phyloP scores from a whole-genome alignment of 192 early-diverging fungal species.

The Cetraspora pellucida region DNA sequence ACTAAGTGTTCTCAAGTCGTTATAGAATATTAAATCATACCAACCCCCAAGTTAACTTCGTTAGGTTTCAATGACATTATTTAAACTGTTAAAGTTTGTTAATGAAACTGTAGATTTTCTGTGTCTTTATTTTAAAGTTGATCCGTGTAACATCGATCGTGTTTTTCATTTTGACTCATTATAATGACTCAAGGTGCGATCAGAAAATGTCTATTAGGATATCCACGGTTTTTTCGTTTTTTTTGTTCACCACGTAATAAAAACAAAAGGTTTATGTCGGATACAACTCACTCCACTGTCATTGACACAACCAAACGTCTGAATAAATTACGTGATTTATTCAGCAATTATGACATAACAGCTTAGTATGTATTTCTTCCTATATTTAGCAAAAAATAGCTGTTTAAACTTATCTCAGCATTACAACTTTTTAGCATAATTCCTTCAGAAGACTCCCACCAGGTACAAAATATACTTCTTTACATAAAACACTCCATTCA shows the following conservation, averaged over 20 bases:
- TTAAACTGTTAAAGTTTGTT: not conserved
- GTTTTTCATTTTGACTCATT: no score
- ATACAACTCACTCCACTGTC: not conserved
- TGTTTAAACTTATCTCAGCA: slow-evolving; percentile 9
- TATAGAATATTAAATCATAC: slow-evolving; percentile 36
- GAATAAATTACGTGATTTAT: slow-evolving; percentile 22
- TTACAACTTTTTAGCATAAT: slow-evolving; percentile 65
- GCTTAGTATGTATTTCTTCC: slow-evolving; percentile 37
- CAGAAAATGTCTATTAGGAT: no score
- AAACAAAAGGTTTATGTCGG: no score
- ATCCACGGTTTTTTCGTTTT: no score
- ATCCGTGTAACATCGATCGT: no score
- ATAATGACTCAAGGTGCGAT: no score
- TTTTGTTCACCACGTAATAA: no score
- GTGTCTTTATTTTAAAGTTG: no score
- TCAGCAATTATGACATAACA: slow-evolving; percentile 29
- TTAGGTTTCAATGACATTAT: slow-evolving; percentile 75
- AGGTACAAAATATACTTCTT: slow-evolving; percentile 52
- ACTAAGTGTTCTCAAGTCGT: not conserved
- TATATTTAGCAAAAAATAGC: not conserved
- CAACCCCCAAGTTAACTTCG: slow-evolving; percentile 93
- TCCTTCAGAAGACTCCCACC: slow-evolving; percentile 96
- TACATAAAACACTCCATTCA: not conserved
- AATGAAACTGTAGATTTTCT: not conserved
- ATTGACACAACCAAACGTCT: slow-evolving; percentile 20